Evolutionary conservation across 768 basidiomycete genomes (phyloP).

Genomic region (Mycena chlorophos): DNA sequence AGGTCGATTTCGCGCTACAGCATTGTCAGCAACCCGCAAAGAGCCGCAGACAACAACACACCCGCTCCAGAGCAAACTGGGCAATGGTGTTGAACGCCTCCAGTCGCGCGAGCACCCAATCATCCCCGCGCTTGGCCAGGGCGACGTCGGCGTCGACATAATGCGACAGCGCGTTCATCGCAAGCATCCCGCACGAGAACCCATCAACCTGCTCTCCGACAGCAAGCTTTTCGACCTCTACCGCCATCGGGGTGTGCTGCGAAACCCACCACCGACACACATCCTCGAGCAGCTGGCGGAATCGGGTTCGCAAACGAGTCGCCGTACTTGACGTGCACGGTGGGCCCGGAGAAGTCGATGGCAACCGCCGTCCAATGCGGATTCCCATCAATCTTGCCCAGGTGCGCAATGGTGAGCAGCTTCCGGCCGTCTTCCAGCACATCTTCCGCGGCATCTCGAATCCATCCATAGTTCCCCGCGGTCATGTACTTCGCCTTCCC

Average conservation of each 20-base stretch:
- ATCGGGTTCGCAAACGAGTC: constrained; percentile 1
- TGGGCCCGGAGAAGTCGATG: neutral
- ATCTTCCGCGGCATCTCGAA: constrained; percentile 1
- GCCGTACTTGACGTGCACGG: neutral
- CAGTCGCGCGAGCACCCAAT: neutral
- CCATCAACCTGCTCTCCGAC: neutral
- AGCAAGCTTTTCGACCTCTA: neutral
- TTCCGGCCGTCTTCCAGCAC: neutral
- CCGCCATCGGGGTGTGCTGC: neutral
- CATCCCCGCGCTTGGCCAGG: neutral
- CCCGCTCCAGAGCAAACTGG: constrained; percentile 3
- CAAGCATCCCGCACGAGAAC: constrained; percentile 12
- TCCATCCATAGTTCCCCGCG: neutral
- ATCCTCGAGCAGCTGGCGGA: neutral
- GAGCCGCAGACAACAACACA: too few species aligned
- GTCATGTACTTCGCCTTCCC: neutral
- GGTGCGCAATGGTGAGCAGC: constrained; percentile 1
- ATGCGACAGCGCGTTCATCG: neutral
- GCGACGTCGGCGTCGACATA: neutral
- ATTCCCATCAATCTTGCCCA: constrained; percentile 1
- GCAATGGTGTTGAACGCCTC: constrained; percentile 4
- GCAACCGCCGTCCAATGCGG: constrained; percentile 8
- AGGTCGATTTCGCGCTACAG: too few species aligned
- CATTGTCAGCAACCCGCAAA: too few species aligned
- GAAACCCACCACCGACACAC: constrained; percentile 10